Conservation (phyloP, 768 basidiomycete genomes). For the Termitomyces eurrhizus region DNA sequence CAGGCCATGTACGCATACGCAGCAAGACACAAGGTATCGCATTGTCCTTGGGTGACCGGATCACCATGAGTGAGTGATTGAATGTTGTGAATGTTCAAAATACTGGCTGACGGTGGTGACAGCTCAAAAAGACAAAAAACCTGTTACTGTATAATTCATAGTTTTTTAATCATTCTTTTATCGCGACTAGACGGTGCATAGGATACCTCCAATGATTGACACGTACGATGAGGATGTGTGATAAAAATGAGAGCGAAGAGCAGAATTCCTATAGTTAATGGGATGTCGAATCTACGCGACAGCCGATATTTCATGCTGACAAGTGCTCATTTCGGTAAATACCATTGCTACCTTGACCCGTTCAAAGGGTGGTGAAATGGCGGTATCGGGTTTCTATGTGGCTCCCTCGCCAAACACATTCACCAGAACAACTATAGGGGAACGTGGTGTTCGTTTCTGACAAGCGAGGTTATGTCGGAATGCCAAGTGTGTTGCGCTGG, state of each 20-base stretch:
- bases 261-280: background rate
- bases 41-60: conserved; percentile 86
- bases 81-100: background rate
- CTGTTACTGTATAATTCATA: conserved; percentile 27
- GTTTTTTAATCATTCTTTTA: conserved; percentile 5
- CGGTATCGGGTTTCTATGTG: background rate
- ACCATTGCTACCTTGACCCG: background rate
- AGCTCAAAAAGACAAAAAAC: conserved; percentile 42
- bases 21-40: conserved; percentile 99
- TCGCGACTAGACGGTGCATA: conserved; percentile 5
- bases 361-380: background rate
- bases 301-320: background rate
- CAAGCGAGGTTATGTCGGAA: conserved; percentile 22
- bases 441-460: background rate
- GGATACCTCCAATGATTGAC: background rate
- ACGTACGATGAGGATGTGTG: background rate
- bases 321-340: background rate
- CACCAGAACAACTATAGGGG: background rate
- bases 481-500: conserved; percentile 37
- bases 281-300: background rate
- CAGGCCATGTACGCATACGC: conserved; percentile 92
- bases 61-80: conserved; percentile 52
- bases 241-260: background rate
- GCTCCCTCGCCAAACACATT: background rate
- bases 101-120: background rate